phyloP scores from a whole-genome alignment of 2,329 filamentous ascomycete genomes.

The Alternaria triticimaculans region DNA sequence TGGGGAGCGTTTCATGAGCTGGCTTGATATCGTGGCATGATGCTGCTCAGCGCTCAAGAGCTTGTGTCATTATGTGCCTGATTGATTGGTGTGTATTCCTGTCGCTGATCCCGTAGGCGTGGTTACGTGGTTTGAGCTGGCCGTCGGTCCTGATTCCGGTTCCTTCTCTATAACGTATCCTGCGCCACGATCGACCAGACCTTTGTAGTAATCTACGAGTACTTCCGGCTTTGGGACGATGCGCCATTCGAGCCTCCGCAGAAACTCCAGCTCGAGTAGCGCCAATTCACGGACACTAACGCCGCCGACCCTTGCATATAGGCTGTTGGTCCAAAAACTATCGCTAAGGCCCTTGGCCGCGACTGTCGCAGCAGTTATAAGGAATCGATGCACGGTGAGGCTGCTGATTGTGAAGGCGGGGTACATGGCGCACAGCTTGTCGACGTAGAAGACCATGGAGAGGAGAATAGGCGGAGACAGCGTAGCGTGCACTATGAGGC shows the following conservation, averaged over 20 bases:
- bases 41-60: constrained; percentile 8
- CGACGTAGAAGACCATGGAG: constrained; percentile 99
- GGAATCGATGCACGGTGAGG: constrained; percentile 93
- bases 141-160: constrained; percentile 19
- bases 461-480: constrained; percentile 92
- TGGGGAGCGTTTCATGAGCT: background rate
- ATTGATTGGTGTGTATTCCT: constrained; percentile 29
- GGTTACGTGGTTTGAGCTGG: constrained; percentile 15
- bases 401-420: constrained; percentile 96
- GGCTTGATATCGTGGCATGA: background rate
- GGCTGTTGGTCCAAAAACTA: constrained; percentile 97
- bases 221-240: constrained; percentile 96
- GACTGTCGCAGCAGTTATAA: constrained; percentile 94
- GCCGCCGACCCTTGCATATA: constrained; percentile 91
- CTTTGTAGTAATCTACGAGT: constrained; percentile 89
- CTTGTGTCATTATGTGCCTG: constrained; percentile 18
- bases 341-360: constrained; percentile 96
- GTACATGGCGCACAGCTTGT: constrained; percentile 89
- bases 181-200: constrained; percentile 73
- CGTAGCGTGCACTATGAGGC: constrained; percentile 91
- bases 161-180: constrained; percentile 61
- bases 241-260: constrained; percentile 92
- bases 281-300: constrained; percentile 90
- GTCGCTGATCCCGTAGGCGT: constrained; percentile 28
- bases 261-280: constrained; percentile 88